Conservation (phyloP, 2,329 filamentous ascomycete species). For the Arthrobotrys conoides region DNA sequence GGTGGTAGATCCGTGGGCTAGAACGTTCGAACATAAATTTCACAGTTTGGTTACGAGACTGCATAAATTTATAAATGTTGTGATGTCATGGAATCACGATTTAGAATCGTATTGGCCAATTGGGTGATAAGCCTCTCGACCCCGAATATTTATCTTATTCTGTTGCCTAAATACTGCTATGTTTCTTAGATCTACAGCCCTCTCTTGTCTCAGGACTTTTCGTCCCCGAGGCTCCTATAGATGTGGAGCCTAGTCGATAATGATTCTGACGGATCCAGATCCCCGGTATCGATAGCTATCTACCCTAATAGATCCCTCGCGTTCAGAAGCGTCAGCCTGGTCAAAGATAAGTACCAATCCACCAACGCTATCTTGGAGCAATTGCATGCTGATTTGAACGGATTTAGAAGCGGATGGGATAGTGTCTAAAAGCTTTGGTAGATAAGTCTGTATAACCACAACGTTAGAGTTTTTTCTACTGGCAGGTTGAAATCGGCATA, state of each 20-base stretch:
- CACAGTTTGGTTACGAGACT: no score
- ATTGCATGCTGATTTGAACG: background rate
- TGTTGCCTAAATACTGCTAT: no score
- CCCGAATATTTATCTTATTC: no score
- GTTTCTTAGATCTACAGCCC: no score
- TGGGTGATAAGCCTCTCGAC: no score
- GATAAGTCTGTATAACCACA: background rate
- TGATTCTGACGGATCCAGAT: background rate
- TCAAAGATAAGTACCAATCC: conserved; percentile 16
- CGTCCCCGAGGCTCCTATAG: background rate
- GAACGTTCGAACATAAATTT: no score
- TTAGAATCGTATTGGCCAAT: no score
- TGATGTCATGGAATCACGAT: no score
- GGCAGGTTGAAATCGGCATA: background rate
- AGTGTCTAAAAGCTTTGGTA: background rate
- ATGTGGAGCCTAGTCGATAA: background rate
- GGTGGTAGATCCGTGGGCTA: no score
- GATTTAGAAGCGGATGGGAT: conserved; percentile 7
- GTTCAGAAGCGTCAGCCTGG: no score
- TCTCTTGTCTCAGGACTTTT: no score
- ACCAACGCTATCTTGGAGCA: background rate
- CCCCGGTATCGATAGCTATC: background rate
- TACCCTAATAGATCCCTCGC: background rate
- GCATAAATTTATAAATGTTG: no score
- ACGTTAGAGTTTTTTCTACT: background rate